These are phyloP conservation scores for Ascochyta pisi DNA, from an alignment of 2,329 filamentous ascomycete species.

Conservation along the genomic window DNA sequence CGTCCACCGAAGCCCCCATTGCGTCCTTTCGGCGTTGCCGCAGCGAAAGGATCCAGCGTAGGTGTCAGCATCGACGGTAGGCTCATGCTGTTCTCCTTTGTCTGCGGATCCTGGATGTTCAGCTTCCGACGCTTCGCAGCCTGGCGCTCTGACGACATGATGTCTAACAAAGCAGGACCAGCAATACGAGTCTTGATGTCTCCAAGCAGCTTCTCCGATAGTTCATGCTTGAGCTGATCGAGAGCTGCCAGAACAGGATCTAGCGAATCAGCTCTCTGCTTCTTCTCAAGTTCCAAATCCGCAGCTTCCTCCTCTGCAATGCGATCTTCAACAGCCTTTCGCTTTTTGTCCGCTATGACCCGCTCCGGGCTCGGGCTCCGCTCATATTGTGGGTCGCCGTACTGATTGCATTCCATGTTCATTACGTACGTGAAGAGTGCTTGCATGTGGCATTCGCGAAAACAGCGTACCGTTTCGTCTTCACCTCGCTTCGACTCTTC, in stretches of 20 bases:
- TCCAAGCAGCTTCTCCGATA: conserved; percentile 84
- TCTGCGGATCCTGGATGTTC: conserved; percentile 72
- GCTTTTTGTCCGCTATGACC: conserved; percentile 57
- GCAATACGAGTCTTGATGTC: conserved; percentile 90
- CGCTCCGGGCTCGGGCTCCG: conserved; percentile 60
- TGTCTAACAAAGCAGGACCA: conserved; percentile 78
- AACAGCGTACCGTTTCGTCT: conserved; percentile 82
- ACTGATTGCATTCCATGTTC: conserved; percentile 83
- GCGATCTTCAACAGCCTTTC: conserved; percentile 71
- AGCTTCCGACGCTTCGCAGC: conserved; percentile 78
- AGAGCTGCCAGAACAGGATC: conserved; percentile 89
- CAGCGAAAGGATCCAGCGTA: conserved; percentile 66
- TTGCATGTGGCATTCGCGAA: conserved; percentile 76
- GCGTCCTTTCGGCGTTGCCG: conserved; percentile 67
- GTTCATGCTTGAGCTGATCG: conserved; percentile 77
- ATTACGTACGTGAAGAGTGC: conserved; percentile 92
- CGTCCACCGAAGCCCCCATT: conserved; percentile 50
- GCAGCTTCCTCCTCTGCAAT: conserved; percentile 75
- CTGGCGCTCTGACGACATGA: conserved; percentile 83
- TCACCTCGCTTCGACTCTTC: conserved; percentile 78
- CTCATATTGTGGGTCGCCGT: conserved; percentile 70
- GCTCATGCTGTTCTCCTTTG: conserved; percentile 64
- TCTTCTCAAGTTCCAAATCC: conserved; percentile 89
- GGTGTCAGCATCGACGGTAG: conserved; percentile 61
- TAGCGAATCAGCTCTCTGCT: conserved; percentile 82